phyloP scores from a whole-genome alignment of 257 asterid species.

The Fraxinus quadrangulata region DNA sequence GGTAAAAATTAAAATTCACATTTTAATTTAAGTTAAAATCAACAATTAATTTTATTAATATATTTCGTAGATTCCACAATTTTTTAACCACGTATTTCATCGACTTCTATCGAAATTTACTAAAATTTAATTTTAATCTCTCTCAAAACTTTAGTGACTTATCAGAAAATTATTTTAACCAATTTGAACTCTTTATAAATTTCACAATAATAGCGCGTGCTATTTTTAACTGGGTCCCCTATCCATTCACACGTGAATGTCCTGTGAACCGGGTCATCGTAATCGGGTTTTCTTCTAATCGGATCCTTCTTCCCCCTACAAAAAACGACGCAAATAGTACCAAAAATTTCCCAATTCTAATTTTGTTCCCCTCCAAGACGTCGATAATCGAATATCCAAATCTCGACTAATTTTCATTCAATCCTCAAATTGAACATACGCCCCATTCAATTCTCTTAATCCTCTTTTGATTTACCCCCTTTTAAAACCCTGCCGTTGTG shows the following conservation, averaged over 20 bases:
- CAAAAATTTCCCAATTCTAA: conserved; percentile 27
- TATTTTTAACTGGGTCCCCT: too few relatives aligned
- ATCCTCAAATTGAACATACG: conserved; percentile 33
- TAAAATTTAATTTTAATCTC: too few relatives aligned
- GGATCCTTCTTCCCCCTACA: conserved; percentile 50
- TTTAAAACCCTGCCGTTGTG: conserved; percentile 12
- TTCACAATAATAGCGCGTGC: too few relatives aligned
- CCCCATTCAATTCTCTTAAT: conserved; percentile 35
- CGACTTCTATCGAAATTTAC: too few relatives aligned
- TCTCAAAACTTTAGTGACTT: too few relatives aligned
- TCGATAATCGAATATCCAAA: conserved; percentile 26
- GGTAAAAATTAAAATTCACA: too few relatives aligned
- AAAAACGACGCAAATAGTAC: conserved; percentile 42
- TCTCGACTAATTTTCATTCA: conserved; percentile 16
- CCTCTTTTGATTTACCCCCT: conserved; percentile 38
- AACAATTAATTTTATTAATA: too few relatives aligned
- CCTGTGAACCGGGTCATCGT: conserved; percentile 16
- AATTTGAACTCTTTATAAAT: too few relatives aligned
- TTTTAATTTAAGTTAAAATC: too few relatives aligned
- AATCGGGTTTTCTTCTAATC: conserved; percentile 29
- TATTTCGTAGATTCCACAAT: too few relatives aligned
- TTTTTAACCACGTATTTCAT: too few relatives aligned
- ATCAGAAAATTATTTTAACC: too few relatives aligned
- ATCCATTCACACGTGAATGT: background rate
- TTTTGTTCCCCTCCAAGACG: conserved; percentile 33